Percentiles rank a stretch among this genome's conserved stretches.
Conservation (phyloP, 208 protist species). For the Trypanosoma congolense region DNA sequence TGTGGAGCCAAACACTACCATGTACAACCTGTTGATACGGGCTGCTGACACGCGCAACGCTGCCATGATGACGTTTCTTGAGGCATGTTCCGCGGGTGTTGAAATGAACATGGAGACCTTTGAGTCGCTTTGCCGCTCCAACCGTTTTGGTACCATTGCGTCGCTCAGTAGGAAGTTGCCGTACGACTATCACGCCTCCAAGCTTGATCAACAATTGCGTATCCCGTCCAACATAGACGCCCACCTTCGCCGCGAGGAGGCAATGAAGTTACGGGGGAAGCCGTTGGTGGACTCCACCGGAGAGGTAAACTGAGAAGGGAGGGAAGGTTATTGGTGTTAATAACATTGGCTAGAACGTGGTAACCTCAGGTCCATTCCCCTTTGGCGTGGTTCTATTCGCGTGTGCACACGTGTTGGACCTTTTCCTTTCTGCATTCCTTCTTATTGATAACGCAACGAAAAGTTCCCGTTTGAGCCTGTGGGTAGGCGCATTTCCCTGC, state of each 20-base stretch:
- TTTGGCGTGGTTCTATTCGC: no score
- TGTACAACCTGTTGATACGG: conserved; percentile 71
- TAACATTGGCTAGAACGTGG: no score
- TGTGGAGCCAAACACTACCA: conserved; percentile 32
- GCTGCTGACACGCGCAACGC: conserved; percentile 72
- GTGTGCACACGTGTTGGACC: no score
- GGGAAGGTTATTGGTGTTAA: no score
- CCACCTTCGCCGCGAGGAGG: conserved; percentile 79
- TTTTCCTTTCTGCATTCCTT: no score
- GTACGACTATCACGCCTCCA: conserved; percentile 64
- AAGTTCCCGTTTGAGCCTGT: no score
- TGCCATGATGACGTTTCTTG: conserved; percentile 84
- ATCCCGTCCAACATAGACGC: conserved; percentile 78
- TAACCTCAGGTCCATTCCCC: no score
- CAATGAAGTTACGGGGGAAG: conserved; percentile 60
- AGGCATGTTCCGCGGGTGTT: conserved; percentile 68
- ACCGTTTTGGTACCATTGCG: conserved; percentile 37
- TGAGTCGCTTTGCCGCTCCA: conserved; percentile 47
- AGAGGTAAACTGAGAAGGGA: conserved; percentile 45
- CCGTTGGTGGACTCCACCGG: conserved; percentile 72
- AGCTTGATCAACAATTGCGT: conserved; percentile 64
- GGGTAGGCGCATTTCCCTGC: no score
- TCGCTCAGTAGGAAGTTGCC: conserved; percentile 69
- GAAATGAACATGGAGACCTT: conserved; percentile 56
- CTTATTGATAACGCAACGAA: no score